These are phyloP conservation scores for Rubroshorea leprosula DNA, from an alignment of 345 rosid genomes.

Conservation along the genomic window DNA sequence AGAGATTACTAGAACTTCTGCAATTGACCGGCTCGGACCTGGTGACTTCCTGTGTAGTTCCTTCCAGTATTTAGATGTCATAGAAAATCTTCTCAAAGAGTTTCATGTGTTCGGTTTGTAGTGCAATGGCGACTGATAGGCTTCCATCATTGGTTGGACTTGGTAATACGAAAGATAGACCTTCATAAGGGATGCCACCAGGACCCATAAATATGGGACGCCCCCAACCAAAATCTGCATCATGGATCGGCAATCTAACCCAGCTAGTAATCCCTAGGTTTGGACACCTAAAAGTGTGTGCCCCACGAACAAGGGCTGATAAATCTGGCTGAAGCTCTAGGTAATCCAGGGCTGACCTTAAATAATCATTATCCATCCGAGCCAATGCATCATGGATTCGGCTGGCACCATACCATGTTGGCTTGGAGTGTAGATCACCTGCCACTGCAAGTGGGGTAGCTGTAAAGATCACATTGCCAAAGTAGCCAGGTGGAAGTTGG, in stretches of 20 bases:
- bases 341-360: conserved; percentile 94
- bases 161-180: conserved; percentile 68
- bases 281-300: conserved; percentile 79
- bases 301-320: conserved; percentile 68
- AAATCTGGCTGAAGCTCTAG: conserved; percentile 84
- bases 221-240: conserved; percentile 96
- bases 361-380: conserved; percentile 77
- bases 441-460: conserved; percentile 76
- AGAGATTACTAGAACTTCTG: no score
- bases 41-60: no score
- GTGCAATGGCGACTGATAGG: conserved; percentile 71
- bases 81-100: conserved; percentile 54
- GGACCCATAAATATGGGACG: conserved; percentile 92
- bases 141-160: conserved; percentile 74
- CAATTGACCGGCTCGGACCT: no score
- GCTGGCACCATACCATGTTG: conserved; percentile 84
- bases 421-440: conserved; percentile 61
- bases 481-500: conserved; percentile 79
- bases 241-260: conserved; percentile 81
- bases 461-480: conserved; percentile 88
- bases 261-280: conserved; percentile 88
- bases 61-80: conserved; percentile 38
- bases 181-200: conserved; percentile 80
- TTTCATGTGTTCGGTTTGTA: conserved; percentile 77
- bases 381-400: conserved; percentile 68